Base-by-base conservation (phyloP, 805 yeast genomes). In the Candida tibetensis region DNA sequence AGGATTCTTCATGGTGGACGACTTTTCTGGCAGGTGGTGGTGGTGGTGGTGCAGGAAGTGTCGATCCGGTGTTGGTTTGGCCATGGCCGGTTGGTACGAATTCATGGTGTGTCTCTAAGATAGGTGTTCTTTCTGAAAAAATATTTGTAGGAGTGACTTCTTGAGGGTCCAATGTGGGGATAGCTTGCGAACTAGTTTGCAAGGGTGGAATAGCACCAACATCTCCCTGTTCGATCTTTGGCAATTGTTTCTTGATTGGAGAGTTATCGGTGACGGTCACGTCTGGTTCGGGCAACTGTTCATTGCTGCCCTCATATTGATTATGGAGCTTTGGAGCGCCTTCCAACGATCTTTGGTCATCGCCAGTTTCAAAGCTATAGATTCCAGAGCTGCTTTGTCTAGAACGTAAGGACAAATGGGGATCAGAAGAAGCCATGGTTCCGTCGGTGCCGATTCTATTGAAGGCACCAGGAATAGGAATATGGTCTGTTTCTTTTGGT, bases 11-110 rank as follows among this genome's bases (percentile, higher is more conserved):
- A 41, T 60, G 64, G 42, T 68, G 59, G 3, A 57, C 57, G 10
- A 66, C 69, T 49, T 75, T 77, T 55, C 82, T 70, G 2, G 81
- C 64, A 27, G 81, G 82, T 14, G 82, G 83, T 26, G 79, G 76
- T 3, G 74, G 72, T 4, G 82, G 82, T 28, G 64, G 64, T 10
- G 7, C 9, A 10, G 25, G 25, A 21, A 21, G 25, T 59, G 5
- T 55, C 25, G 25, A 21, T 21, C 25, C 25, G n/a, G n/a, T n/a
- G n/a, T n/a, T n/a, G n/a, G n/a, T n/a, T n/a, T n/a, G n/a, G n/a
- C n/a, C n/a, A n/a, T n/a, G n/a, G n/a, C n/a, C n/a, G n/a, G n/a
- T n/a, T n/a, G n/a, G n/a, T n/a, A n/a, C n/a, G n/a, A n/a, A n/a
- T n/a, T n/a, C n/a, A n/a, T n/a, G n/a, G n/a, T n/a, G n/a, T n/a